Conservation (phyloP, 345 rosid species). For the Syzygium oleosum region DNA sequence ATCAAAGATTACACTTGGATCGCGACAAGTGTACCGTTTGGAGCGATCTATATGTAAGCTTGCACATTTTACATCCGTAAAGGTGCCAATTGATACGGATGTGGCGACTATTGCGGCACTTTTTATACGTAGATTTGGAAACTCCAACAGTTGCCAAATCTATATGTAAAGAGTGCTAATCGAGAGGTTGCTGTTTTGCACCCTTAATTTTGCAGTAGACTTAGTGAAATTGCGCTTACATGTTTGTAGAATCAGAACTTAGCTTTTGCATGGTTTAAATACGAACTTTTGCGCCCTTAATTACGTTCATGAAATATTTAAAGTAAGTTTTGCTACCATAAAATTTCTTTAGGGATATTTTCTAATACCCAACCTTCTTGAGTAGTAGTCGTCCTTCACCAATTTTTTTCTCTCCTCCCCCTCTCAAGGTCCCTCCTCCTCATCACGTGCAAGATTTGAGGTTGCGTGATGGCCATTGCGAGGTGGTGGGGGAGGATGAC, state of each 20-base stretch:
- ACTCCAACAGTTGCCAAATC: background rate
- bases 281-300: background rate
- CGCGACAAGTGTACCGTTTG: background rate
- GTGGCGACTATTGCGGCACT: background rate
- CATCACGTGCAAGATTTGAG: background rate
- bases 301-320: too few relatives aligned
- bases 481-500: background rate
- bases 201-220: background rate
- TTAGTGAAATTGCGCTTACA: background rate
- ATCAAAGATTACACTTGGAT: background rate
- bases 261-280: background rate
- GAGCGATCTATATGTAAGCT: background rate
- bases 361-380: background rate
- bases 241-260: background rate
- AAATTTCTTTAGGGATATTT: too few relatives aligned
- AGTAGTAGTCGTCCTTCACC: background rate
- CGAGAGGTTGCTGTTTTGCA: background rate
- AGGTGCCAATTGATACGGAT: background rate
- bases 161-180: background rate
- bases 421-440: background rate
- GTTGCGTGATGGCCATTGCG: background rate
- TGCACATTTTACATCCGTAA: background rate
- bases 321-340: too few relatives aligned
- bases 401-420: too few relatives aligned
- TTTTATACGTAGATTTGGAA: background rate